A percentile compares a stretch with the other conserved stretches of the same genome.
Evolutionary conservation across 495 filamentous ascomycete genomes (phyloP).

Genomic region (Penicillium herquei): DNA sequence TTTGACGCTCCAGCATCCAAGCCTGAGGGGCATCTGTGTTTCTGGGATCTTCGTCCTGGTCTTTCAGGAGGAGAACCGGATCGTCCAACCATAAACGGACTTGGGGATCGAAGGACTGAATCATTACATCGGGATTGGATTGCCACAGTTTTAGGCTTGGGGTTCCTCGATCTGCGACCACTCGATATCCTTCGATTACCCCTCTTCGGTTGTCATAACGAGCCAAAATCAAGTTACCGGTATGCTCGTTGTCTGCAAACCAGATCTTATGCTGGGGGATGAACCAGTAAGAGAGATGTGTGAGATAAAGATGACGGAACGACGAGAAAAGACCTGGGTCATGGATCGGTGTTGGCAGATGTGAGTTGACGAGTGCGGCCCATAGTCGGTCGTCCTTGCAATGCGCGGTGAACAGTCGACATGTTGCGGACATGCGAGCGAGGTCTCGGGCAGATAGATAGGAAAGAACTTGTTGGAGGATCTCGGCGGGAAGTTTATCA

Average conservation of each 20-base stretch:
- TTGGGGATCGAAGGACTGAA: conserved; percentile 69
- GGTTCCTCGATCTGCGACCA: conserved; percentile 59
- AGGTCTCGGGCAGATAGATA: conserved; percentile 61
- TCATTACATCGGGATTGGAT: conserved; percentile 64
- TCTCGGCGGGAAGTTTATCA: conserved; percentile 57
- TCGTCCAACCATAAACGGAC: conserved; percentile 68
- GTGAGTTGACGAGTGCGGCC: conserved; percentile 59
- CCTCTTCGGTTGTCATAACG: conserved; percentile 70
- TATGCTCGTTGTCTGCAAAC: conserved; percentile 71
- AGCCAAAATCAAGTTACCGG: conserved; percentile 69
- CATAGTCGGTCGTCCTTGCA: conserved; percentile 59
- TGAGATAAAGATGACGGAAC: conserved; percentile 67
- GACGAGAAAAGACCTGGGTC: conserved; percentile 56
- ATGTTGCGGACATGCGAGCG: conserved; percentile 51
- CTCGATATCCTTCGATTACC: conserved; percentile 77
- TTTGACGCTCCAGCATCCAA: conserved; percentile 39
- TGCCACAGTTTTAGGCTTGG: conserved; percentile 60
- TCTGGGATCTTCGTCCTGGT: conserved; percentile 26
- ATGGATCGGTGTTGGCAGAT: conserved; percentile 49
- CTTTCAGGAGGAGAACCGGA: conserved; percentile 63
- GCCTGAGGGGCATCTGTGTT: conserved; percentile 23
- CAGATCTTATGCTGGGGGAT: conserved; percentile 76
- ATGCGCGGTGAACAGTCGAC: conserved; percentile 50
- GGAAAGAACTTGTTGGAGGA: conserved; percentile 59
- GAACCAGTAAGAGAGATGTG: conserved; percentile 83